Evolutionary conservation across 2,329 filamentous ascomycete species (phyloP).

Genomic region (Penicillium sp.): DNA sequence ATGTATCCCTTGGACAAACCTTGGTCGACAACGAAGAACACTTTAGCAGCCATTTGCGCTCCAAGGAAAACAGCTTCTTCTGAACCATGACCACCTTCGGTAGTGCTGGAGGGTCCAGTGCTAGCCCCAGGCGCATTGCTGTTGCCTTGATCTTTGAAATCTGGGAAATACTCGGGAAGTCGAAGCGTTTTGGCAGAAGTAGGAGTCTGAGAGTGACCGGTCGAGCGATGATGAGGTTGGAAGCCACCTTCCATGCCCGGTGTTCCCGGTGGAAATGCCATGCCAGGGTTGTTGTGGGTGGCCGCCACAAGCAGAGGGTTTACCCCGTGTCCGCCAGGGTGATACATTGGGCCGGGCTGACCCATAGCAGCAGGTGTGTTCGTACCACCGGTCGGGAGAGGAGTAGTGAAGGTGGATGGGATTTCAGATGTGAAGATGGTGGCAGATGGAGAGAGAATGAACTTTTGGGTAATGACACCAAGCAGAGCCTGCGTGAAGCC

Average conservation of each 20-base stretch:
- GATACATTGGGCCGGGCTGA: constrained; percentile 48
- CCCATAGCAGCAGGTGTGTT: constrained; percentile 61
- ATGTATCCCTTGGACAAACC: constrained; percentile 63
- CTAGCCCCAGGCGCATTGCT: constrained; percentile 31
- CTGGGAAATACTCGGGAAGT: constrained; percentile 77
- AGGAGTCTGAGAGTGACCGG: constrained; percentile 66
- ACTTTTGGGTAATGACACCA: constrained; percentile 69
- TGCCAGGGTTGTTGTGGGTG: constrained; percentile 50
- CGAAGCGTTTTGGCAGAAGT: constrained; percentile 74
- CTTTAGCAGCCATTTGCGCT: constrained; percentile 76
- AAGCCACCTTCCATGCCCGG: constrained; percentile 32
- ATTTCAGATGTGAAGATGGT: constrained; percentile 97
- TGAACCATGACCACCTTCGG: constrained; percentile 43
- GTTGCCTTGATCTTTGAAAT: constrained; percentile 71
- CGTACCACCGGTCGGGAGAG: constrained; percentile 81
- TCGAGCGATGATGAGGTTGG: constrained; percentile 49
- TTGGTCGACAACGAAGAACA: constrained; percentile 64
- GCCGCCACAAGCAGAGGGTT: constrained; percentile 91
- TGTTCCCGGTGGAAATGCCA: constrained; percentile 31
- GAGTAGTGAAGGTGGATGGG: constrained; percentile 87
- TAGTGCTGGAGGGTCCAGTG: constrained; percentile 40
- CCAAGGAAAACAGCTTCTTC: constrained; percentile 85
- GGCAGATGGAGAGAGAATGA: constrained; percentile 84
- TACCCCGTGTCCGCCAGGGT: constrained; percentile 57
- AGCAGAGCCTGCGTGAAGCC: constrained; percentile 88